Base-by-base conservation (phyloP, 495 filamentous ascomycete species). In the Penicillium chermesinum region DNA sequence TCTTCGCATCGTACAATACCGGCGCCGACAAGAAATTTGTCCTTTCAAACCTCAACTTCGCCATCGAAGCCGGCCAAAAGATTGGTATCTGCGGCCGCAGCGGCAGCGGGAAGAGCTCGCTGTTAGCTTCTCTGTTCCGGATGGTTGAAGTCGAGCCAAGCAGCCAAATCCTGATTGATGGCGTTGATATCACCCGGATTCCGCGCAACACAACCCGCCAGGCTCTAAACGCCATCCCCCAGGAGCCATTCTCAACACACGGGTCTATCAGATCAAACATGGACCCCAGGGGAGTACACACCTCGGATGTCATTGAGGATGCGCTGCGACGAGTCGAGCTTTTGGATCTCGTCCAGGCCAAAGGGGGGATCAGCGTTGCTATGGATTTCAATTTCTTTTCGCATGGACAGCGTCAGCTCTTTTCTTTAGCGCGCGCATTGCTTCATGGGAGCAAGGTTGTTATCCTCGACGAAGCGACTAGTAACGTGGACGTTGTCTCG, bases 361-460 rank as follows among this genome's bases (percentile, higher is more conserved):
- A 44, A 5, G 65, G 63, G 7, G 56, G 63, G 3, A 36, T 65
- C 6, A 49, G 58, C n/a, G 51, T 50, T 20, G 18, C 25, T 6
- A 30, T 64, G 9, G 38, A 44, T 7, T 41, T 21, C 0, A 42
- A 52, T 10, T 25, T 48, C 15, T 54, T 59, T 22, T 65, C 58
- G 12, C 64, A 70, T 38, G 75, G 75, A 3, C 70, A 80, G 49
- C 52, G 64, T 20, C 76, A 80, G 49, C 37, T 66, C 12, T 48
- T 68, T 14, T 54, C 43, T 34, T 45, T 68, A 0, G 64, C 64
- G 2, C 49, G 64, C n/a, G 52, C 62, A 0, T 14, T 69, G 13
- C 20, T 70, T 8, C 48, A 46, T 7, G 12, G 27, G 9, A 42
- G 51, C 3, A 32, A 53, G 16, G 54, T 64, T 25, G 15, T 64